Base-by-base conservation (phyloP, 257 asterid species). In the Solanum chiquidenum region DNA sequence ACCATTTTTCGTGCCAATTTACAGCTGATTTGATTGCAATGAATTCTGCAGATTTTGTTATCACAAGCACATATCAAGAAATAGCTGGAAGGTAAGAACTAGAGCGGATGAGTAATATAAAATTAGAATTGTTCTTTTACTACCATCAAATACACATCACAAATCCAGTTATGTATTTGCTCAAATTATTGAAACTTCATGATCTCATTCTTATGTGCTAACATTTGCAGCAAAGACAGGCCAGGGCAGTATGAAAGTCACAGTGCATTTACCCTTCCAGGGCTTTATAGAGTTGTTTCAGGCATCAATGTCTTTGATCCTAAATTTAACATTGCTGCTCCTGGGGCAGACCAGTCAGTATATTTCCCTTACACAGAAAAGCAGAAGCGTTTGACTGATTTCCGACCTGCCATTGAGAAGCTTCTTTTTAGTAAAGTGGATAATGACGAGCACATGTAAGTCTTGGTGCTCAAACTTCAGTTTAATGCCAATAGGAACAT, bases 181-280 rank as follows among this genome's bases (percentile, higher is more conserved):
- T 40, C 64, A 20, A 12, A 27, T 9, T 31, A 31, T 66, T 77
- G 33, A 34, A 83, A 25, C 2, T 42, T 79, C 14, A 44, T 14
- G 38, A 79, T 79, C 66, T 44, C 37, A 79, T 79, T 79, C 64
- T 79, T 79, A 46, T 25, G 38, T 68, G 21, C 83, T 86, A 33
- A 40, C 23, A 86, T 69, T 89, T 92, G 91, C 98, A 96, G 99
- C 95, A 93, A 95, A 90, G 97, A 95, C 21, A 94, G 96, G 89
- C 94, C 97, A 12, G 99, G 98, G 74, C 99, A 96, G 84, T 96
- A 96, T 55, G 98, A 96, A 91, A 95, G 98, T 91, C 98, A 96
- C 69, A 74, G 89, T 1, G 90, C 96, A 44, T 96, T 96, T 86
- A 93, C 98, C 37, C 91, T 95, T 84, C 99, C 99, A 33, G 99